Base-by-base conservation (phyloP, 108 stramenopile genomes). In the Cyclostephanos invisitatus region DNA sequence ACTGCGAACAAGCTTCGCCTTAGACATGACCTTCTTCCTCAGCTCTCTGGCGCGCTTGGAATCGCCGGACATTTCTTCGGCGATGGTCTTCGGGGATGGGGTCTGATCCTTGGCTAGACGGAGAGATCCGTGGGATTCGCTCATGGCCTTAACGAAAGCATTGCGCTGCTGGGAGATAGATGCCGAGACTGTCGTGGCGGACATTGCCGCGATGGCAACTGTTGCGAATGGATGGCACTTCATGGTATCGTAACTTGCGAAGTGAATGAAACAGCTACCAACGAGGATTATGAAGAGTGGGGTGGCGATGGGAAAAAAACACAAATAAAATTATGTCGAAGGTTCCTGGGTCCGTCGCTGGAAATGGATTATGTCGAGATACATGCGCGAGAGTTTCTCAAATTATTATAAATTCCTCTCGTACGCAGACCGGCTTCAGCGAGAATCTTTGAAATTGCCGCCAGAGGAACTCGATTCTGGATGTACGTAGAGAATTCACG, bases 1-100 rank as follows among this genome's bases (percentile, higher is more conserved):
- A 59, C 29, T 37, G 28, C 48, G 47, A 0, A 42, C 21, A 29
- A 3, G 44, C 38, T 38, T 64, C 2, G 63, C 48, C 64, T 66
- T 66, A 49, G 29, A 22, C 32, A 66, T 35, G 25, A 66, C 28
- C 50, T 66, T 66, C 32, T 51, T 66, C 14, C 49, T 24, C 25
- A 66, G 35, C 47, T 27, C 28, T 21, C 12, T 29, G 46, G 64
- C 21, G 12, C 28, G 20, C 47, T 49, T 66, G n/a, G 64, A 49
- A 7, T 44, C 50, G 24, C 48, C 64, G n/a, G 38, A 44, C 40
- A 42, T 64, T 40, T 40, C 63, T 20, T 64, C 18, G 12, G 12
- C 63, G 46, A 64, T 24, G 42, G 63, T 20, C 22, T 64, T 10
- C 9, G 25, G 17, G 63, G 38, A 25, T 6, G 40, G 36, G 44